Percentiles rank a stretch among this genome's conserved stretches.
These are phyloP conservation scores for Aspergillus sp. DNA, from an alignment of 2,329 filamentous ascomycete species.

Conservation along the genomic window DNA sequence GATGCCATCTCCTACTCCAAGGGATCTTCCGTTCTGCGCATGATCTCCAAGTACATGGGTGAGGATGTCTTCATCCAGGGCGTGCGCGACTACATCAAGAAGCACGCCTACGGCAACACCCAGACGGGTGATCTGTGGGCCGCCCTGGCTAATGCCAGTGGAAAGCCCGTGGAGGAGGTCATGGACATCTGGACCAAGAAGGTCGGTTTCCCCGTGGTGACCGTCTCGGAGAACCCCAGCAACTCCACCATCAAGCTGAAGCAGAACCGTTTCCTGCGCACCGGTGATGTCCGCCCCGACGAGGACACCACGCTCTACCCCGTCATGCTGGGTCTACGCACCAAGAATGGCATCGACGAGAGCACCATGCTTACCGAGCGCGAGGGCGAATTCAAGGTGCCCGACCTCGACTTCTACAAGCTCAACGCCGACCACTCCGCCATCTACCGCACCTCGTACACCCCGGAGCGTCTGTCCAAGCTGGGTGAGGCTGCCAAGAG, in stretches of 20 bases:
- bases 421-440: conserved; percentile 92
- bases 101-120: conserved; percentile 95
- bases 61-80: conserved; percentile 93
- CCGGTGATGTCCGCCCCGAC: conserved; percentile 88
- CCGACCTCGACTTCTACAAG: conserved; percentile 88
- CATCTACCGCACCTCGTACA: conserved; percentile 88
- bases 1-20: conserved; percentile 98
- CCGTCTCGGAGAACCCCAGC: conserved; percentile 73
- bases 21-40: conserved; percentile 90
- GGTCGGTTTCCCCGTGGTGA: conserved; percentile 87
- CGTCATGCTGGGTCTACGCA: conserved; percentile 82
- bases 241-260: conserved; percentile 78
- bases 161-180: conserved; percentile 84
- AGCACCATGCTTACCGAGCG: conserved; percentile 70
- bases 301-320: conserved; percentile 88
- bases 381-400: conserved; percentile 75
- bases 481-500: conserved; percentile 82
- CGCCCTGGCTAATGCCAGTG: conserved; percentile 81
- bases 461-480: conserved; percentile 79
- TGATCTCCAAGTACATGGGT: conserved; percentile 94
- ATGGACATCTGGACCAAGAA: conserved; percentile 98
- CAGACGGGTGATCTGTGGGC: conserved; percentile 89
- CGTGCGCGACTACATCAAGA: conserved; percentile 86
- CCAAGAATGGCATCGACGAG: conserved; percentile 79
- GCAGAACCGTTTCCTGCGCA: conserved; percentile 93